phyloP scores from a whole-genome alignment of 345 rosid genomes.

The Camelina neglecta region DNA sequence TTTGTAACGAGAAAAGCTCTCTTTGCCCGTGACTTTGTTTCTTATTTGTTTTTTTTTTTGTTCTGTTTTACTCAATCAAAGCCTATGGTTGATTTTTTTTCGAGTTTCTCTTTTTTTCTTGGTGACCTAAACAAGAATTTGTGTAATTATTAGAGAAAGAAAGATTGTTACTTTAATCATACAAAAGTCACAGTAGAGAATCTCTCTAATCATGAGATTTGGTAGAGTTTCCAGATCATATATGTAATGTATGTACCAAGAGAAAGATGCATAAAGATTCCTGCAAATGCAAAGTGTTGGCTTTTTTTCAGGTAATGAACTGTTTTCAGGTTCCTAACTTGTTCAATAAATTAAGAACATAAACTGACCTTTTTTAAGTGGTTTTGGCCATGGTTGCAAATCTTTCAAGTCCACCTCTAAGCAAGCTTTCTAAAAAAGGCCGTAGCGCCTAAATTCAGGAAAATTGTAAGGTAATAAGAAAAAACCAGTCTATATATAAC shows the following conservation, averaged over 20 bases:
- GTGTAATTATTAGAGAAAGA: neutral
- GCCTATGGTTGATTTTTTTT: no score
- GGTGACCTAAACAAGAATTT: conserved; percentile 32
- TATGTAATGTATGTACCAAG: conserved; percentile 20
- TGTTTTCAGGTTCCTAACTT: neutral
- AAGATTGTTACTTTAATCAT: conserved; percentile 20
- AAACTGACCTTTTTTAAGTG: conserved; percentile 26
- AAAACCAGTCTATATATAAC: neutral
- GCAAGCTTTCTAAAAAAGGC: conserved; percentile 73
- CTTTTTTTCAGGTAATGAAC: conserved; percentile 1
- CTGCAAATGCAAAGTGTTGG: conserved; percentile 36
- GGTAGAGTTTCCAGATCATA: conserved; percentile 2
- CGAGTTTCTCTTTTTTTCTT: conserved; percentile 13
- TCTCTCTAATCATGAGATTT: neutral
- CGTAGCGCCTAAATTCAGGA: conserved; percentile 57
- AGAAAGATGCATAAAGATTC: conserved; percentile 21
- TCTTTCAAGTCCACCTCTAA: conserved; percentile 66
- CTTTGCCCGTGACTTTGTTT: conserved; percentile 34
- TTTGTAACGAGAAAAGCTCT: conserved; percentile 6
- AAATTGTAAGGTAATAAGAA: neutral
- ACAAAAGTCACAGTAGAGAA: conserved; percentile 18
- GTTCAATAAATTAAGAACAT: neutral
- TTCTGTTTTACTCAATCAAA: conserved; percentile 13
- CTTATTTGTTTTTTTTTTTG: conserved; percentile 35
- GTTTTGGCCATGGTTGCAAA: conserved; percentile 57